Base-by-base conservation (phyloP, 1,139 yeast species). In the Debaryomyces psychrophilus region DNA sequence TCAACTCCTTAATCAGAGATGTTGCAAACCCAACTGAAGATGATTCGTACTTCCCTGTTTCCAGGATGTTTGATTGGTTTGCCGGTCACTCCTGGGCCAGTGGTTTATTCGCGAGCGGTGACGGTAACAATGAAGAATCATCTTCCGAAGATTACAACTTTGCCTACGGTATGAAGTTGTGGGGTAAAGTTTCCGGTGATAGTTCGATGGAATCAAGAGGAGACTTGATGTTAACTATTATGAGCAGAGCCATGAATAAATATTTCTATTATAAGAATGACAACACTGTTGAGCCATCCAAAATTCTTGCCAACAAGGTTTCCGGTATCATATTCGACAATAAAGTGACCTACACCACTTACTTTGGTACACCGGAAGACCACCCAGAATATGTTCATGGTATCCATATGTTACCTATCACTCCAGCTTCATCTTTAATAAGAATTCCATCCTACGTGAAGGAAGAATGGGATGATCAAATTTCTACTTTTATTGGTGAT, bases 371-470 rank as follows among this genome's bases (percentile, higher is more conserved):
- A 37, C 60, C 65, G 44, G 80, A 82, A 65, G 60, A 61, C 22
- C 83, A 79, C 48, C 72, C 77, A 11, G 93, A 92, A 65, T 93
- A 87, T 64, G 90, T 93, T 45, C 98, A 92, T 60, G 97, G 97
- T 61, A 92, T 93, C 52, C 98, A 93, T 63, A 93, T 95, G 85
- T 76, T 93, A 23, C 71, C 99, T 20, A 73, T 89, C 41, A 90
- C 96, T 0, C 93, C 97, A 0, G 82, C 88, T 12, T 85, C 97
- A 12, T 83, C 95, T 0, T 83, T 78, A 51, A 77, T 90, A 37
- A 79, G 98, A 64, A 72, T 76, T 5, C 80, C 90, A 1, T 66
- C 72, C 1, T 93, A 83, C 65, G 96, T 86, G 14, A 59, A 73
- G 54, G 83, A 90, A 67, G 98, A 93, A 69, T 93, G 97, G 97